phyloP scores from a whole-genome alignment of 805 yeast genomes.

The Suhomyces faveliae region DNA sequence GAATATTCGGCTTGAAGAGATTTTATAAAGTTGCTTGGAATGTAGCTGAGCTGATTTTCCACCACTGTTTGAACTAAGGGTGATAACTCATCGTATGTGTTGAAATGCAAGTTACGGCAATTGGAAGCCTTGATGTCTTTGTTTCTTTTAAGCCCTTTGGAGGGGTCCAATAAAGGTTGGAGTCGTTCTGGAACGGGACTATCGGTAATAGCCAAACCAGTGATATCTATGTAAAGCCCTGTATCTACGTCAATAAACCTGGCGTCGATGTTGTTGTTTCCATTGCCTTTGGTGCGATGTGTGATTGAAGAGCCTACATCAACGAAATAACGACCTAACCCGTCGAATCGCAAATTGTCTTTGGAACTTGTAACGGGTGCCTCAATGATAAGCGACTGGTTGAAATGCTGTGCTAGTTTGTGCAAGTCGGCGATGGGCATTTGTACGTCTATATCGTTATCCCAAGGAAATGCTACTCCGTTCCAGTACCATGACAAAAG shows the following conservation, averaged over 20 bases:
- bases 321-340: constrained; percentile 20
- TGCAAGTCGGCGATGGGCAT: constrained; percentile 24
- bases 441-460: constrained; percentile 24
- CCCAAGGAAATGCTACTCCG: constrained; percentile 26
- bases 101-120: constrained; percentile 36
- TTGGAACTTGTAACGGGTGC: constrained; percentile 9
- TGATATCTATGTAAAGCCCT: constrained; percentile 27
- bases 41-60: constrained; percentile 23
- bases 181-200: constrained; percentile 22
- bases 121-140: constrained; percentile 30
- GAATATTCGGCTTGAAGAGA: constrained; percentile 30
- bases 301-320: constrained; percentile 25
- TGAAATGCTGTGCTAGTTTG: constrained; percentile 18
- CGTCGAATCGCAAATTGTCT: constrained; percentile 17
- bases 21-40: constrained; percentile 28
- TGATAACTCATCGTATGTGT: constrained; percentile 19
- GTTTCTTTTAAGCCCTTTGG: constrained; percentile 7
- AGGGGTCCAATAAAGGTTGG: constrained; percentile 10
- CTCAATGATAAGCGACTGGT: constrained; percentile 21
- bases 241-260: constrained; percentile 27
- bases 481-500: constrained; percentile 25
- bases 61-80: constrained; percentile 17
- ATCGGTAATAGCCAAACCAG: constrained; percentile 30
- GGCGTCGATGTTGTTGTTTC: constrained; percentile 26
- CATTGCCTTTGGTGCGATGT: constrained; percentile 48